Percentiles rank a stretch among this genome's conserved stretches.
These are phyloP conservation scores for Sesbania bispinosa DNA, from an alignment of 306 rosid species.

Conservation along the genomic window DNA sequence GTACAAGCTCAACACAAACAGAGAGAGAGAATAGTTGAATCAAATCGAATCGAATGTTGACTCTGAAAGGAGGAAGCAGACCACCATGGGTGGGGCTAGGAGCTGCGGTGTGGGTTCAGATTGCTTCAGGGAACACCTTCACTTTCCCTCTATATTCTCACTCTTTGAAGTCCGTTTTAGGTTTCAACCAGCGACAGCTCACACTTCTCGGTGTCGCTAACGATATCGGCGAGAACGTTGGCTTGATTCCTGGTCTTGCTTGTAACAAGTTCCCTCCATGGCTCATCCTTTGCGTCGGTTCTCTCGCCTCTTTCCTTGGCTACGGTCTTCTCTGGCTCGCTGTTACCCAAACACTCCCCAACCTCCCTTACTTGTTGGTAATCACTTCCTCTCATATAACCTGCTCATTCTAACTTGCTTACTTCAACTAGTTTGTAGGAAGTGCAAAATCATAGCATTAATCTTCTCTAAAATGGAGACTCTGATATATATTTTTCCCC, in stretches of 20 bases:
- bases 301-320: constrained; percentile 55
- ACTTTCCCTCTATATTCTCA: constrained; percentile 69
- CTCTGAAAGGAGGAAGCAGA: constrained; percentile 54
- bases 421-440: no score
- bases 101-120: constrained; percentile 68
- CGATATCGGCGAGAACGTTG: constrained; percentile 75
- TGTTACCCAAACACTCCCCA: constrained; percentile 32
- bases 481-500: no score
- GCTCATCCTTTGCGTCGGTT: constrained; percentile 54
- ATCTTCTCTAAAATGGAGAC: no score
- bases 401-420: no score
- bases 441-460: no score
- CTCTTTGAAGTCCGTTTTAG: constrained; percentile 63
- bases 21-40: no score
- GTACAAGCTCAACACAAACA: no score
- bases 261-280: constrained; percentile 78
- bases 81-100: constrained; percentile 88
- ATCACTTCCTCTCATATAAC: no score
- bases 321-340: constrained; percentile 67
- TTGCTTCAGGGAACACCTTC: constrained; percentile 62
- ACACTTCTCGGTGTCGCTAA: constrained; percentile 74
- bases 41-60: constrained; percentile 38
- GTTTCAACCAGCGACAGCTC: constrained; percentile 66
- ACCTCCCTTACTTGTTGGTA: constrained; percentile 63
- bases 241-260: constrained; percentile 67